Evolutionary conservation across 2,329 filamentous ascomycete species (phyloP).

Genomic region (Cytospora chrysosperma): DNA sequence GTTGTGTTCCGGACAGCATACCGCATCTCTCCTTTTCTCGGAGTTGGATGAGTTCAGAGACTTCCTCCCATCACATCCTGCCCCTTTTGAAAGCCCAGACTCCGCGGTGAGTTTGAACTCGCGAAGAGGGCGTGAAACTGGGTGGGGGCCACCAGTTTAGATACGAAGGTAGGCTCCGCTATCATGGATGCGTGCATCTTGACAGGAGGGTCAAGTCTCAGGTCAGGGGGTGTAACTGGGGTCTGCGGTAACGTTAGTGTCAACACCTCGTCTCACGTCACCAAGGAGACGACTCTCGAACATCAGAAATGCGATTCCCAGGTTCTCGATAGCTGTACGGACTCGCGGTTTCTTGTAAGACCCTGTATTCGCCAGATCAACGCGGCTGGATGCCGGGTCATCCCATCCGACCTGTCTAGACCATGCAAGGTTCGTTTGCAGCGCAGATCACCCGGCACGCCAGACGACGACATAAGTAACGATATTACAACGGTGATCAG

Average conservation of each 20-base stretch:
- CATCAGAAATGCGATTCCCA: not conserved
- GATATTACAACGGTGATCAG: not conserved
- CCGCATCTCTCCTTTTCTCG: not conserved
- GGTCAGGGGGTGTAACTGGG: conserved; percentile 5
- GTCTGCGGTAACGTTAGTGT: conserved; percentile 18
- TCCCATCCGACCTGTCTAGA: conserved; percentile 29
- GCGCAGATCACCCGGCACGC: conserved; percentile 26
- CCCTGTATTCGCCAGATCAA: conserved; percentile 6
- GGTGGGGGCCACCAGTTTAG: not conserved
- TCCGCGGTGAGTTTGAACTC: not conserved
- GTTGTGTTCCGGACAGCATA: not conserved
- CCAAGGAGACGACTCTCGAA: conserved; percentile 2
- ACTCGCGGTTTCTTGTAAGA: conserved; percentile 7
- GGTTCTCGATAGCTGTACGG: conserved; percentile 1
- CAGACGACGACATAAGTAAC: not conserved
- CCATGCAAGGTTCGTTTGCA: conserved; percentile 26
- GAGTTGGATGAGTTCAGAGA: not conserved
- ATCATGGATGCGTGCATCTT: not conserved
- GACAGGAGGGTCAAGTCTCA: conserved; percentile 20
- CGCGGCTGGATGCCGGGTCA: not conserved
- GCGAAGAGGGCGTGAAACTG: not conserved
- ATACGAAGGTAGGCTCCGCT: not conserved
- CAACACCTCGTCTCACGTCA: conserved; percentile 23
- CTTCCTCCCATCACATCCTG: not conserved
- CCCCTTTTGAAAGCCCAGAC: not conserved